Evolutionary conservation across 1,139 yeast genomes (phyloP).

Genomic region (Sugiyamaella castrensis): DNA sequence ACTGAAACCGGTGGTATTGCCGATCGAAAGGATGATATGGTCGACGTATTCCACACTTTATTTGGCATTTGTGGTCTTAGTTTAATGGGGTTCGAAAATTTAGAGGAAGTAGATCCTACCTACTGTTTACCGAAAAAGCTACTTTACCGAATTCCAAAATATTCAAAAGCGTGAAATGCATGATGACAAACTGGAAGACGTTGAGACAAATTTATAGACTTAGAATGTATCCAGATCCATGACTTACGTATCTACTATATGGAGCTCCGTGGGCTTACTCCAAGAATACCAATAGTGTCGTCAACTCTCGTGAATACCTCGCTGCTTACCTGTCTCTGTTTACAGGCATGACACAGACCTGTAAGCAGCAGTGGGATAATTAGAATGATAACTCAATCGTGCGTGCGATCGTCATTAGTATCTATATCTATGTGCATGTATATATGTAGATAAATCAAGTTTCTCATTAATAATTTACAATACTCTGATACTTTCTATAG

Average conservation of each 20-base stretch:
- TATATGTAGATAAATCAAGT: background rate
- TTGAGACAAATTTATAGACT: background rate
- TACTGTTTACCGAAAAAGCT: constrained; percentile 73
- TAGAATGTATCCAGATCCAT: background rate
- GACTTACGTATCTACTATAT: too few species aligned
- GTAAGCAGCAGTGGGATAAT: too few species aligned
- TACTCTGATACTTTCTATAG: constrained; percentile 7
- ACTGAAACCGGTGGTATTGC: constrained; percentile 79
- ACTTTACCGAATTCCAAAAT: constrained; percentile 24
- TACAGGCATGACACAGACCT: too few species aligned
- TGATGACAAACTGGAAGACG: too few species aligned
- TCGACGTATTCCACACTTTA: constrained; percentile 88
- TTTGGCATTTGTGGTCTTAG: constrained; percentile 89
- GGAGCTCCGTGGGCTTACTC: too few species aligned
- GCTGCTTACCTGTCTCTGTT: too few species aligned
- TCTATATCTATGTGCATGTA: background rate
- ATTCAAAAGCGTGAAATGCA: too few species aligned
- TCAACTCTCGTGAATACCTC: too few species aligned
- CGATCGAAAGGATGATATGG: constrained; percentile 86
- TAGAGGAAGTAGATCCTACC: constrained; percentile 71
- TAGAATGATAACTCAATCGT: too few species aligned
- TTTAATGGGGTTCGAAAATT: constrained; percentile 56
- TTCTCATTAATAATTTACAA: background rate
- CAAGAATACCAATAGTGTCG: too few species aligned
- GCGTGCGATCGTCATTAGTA: background rate